Evolutionary conservation across 257 asterid species (phyloP).

Genomic region (Solanum virginianum): DNA sequence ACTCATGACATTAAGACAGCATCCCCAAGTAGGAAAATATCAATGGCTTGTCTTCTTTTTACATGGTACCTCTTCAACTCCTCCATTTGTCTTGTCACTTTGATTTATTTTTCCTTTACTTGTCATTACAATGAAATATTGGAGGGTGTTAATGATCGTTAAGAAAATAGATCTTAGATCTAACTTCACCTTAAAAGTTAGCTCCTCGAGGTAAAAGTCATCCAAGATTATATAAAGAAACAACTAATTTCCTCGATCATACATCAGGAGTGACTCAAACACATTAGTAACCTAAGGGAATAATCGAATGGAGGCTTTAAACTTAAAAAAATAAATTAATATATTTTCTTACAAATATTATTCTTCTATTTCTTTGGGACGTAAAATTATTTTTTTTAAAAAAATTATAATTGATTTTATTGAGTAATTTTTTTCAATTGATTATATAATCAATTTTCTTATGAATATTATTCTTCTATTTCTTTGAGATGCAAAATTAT

Average conservation of each 20-base stretch:
- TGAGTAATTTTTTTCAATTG: no score
- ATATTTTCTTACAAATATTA: no score
- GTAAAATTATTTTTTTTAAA: no score
- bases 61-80: constrained; percentile 35
- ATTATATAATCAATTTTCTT: no score
- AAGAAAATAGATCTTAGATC: not conserved
- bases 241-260: not conserved
- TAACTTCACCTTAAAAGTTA: not conserved
- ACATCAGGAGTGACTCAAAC: no score
- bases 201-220: not conserved
- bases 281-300: no score
- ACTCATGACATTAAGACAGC: constrained; percentile 34
- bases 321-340: no score
- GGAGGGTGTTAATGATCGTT: not conserved
- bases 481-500: no score
- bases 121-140: not conserved
- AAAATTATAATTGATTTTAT: no score
- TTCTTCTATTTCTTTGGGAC: no score
- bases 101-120: not conserved
- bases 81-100: not conserved
- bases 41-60: constrained; percentile 46
- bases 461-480: no score
- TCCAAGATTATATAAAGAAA: not conserved
- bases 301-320: no score
- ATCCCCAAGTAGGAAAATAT: constrained; percentile 44